These are phyloP conservation scores for Heliamphora exappendiculata DNA, from an alignment of 148 eudicot species.

Conservation along the genomic window DNA sequence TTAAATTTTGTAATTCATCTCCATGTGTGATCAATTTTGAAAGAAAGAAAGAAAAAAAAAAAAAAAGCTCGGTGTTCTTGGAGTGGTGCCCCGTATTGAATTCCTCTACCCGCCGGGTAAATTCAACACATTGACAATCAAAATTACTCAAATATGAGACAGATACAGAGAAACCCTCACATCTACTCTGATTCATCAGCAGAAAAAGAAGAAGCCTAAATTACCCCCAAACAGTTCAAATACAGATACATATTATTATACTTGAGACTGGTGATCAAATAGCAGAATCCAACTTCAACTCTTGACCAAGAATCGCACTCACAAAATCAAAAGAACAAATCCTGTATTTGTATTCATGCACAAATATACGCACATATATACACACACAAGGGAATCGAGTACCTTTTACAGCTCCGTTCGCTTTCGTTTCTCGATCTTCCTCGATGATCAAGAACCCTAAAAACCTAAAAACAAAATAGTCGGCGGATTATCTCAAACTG, in stretches of 20 bases:
- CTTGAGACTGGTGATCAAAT: not conserved
- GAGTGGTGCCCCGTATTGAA: no score
- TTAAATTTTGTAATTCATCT: no score
- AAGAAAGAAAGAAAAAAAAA: no score
- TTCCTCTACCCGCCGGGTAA: not conserved
- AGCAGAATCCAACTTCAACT: not conserved
- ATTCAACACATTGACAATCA: not conserved
- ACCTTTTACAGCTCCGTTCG: not conserved
- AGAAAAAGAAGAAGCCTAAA: not conserved
- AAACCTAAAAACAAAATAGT: not conserved
- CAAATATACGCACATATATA: not conserved
- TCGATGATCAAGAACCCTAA: conserved; percentile 11
- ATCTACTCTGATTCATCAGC: not conserved
- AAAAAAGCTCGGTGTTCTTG: no score
- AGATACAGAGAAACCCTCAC: no score
- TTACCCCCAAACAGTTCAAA: not conserved
- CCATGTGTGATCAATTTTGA: no score
- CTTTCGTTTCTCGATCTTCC: not conserved
- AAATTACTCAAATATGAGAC: not conserved
- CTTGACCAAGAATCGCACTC: not conserved
- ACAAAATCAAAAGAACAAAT: not conserved
- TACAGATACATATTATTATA: not conserved
- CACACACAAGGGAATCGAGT: not conserved
- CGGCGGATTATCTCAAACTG: not conserved
- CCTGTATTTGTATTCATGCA: no score